Percentiles rank a stretch among this genome's conserved stretches.
phyloP scores from a whole-genome alignment of 306 rosid genomes.

The Hippophae rhamnoides region DNA sequence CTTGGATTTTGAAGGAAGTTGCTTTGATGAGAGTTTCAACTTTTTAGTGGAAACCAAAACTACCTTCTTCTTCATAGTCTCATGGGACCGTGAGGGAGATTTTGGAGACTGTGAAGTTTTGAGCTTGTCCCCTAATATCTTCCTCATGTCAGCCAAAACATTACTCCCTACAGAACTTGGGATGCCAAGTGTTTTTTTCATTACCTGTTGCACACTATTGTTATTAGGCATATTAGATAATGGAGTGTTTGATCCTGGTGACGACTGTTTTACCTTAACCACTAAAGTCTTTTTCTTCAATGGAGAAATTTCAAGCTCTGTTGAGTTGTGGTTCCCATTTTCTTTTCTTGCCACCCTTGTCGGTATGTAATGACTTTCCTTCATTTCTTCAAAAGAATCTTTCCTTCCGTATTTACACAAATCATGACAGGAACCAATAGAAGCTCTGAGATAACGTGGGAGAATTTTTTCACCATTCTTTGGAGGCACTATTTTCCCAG shows the following conservation, averaged over 20 bases:
- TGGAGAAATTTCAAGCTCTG: slow-evolving; percentile 15
- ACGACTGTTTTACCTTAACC: slow-evolving; percentile 21
- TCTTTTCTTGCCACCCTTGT: slow-evolving; percentile 17
- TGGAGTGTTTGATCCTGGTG: slow-evolving; percentile 23
- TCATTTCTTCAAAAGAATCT: slow-evolving; percentile 25
- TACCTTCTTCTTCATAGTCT: slow-evolving; percentile 28
- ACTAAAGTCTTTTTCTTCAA: slow-evolving; percentile 17
- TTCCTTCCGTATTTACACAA: slow-evolving; percentile 62
- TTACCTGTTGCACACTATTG: slow-evolving; percentile 5
- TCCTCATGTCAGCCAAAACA: slow-evolving; percentile 24
- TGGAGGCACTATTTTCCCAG: slow-evolving; percentile 9
- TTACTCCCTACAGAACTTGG: slow-evolving; percentile 18
- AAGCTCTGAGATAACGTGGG: slow-evolving; percentile 55
- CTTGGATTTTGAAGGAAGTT: slow-evolving; percentile 20
- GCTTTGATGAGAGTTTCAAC: slow-evolving; percentile 22
- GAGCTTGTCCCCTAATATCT: slow-evolving; percentile 16
- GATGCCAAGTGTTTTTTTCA: slow-evolving; percentile 25
- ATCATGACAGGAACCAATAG: slow-evolving; percentile 68
- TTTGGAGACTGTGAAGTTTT: slow-evolving; percentile 23
- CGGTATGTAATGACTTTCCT: slow-evolving; percentile 26
- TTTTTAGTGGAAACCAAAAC: slow-evolving; percentile 24
- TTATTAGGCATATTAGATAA: slow-evolving; percentile 8
- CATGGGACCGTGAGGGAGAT: slow-evolving; percentile 16
- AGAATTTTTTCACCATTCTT: slow-evolving; percentile 21
- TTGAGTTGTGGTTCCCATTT: slow-evolving; percentile 4